Percentiles rank a stretch among this genome's conserved stretches.
phyloP scores from a whole-genome alignment of 129 eudicot species.

The Lactuca sativa region DNA sequence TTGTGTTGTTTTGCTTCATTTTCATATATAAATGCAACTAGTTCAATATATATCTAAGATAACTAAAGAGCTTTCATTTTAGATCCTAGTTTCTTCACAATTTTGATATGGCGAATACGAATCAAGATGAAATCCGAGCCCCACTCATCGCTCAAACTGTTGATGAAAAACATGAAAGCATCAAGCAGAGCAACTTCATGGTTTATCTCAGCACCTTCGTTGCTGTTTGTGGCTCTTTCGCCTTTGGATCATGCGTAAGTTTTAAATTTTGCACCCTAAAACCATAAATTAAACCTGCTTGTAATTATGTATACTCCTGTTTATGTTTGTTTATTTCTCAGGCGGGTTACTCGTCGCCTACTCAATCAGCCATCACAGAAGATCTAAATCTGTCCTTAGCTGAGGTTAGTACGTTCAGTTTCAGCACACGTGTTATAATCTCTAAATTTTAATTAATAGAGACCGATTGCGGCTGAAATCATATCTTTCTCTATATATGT shows the following conservation, averaged over 20 bases:
- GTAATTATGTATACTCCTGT: background rate
- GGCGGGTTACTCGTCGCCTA: slow-evolving; percentile 94
- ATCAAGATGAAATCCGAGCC: slow-evolving; percentile 41
- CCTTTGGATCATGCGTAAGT: slow-evolving; percentile 88
- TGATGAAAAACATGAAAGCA: slow-evolving; percentile 19
- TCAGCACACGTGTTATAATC: background rate
- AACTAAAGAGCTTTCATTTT: slow-evolving; percentile 15
- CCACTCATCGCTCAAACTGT: slow-evolving; percentile 40
- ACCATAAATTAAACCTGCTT: background rate
- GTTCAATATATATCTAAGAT: background rate
- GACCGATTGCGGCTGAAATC: background rate
- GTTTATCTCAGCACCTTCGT: slow-evolving; percentile 79
- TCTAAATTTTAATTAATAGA: background rate
- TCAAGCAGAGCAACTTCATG: slow-evolving; percentile 53
- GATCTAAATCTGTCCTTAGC: slow-evolving; percentile 69
- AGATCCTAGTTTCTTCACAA: slow-evolving; percentile 4
- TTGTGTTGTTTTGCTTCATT: slow-evolving; percentile 9
- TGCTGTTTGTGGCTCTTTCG: slow-evolving; percentile 95
- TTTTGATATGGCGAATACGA: slow-evolving; percentile 4
- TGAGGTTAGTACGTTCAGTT: slow-evolving; percentile 51
- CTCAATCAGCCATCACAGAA: slow-evolving; percentile 61
- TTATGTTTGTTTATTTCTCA: slow-evolving; percentile 27
- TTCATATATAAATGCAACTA: slow-evolving; percentile 10
- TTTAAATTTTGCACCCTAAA: background rate
- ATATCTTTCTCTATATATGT: no score